Evolutionary conservation across 129 eudicot genomes (phyloP).

Genomic region (Apium graveolens): DNA sequence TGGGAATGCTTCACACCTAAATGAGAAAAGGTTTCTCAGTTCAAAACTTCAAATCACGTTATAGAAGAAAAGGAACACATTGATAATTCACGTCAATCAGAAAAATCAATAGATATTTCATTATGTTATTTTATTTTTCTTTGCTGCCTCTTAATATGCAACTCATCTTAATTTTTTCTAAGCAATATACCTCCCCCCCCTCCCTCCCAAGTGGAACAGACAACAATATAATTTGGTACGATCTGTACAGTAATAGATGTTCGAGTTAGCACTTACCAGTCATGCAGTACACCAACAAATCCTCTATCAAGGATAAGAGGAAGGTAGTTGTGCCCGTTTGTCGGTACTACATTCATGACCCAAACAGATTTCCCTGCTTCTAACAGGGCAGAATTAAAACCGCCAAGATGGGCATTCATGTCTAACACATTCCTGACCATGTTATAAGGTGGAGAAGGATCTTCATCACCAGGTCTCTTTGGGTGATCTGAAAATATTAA

Average conservation of each 20-base stretch:
- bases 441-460: constrained; percentile 96
- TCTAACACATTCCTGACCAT: constrained; percentile 95
- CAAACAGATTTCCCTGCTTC: constrained; percentile 87
- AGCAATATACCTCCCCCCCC: not conserved
- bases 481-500: constrained; percentile 95
- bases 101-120: not conserved
- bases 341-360: constrained; percentile 98
- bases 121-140: not conserved
- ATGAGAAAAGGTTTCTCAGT: not conserved
- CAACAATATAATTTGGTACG: not conserved
- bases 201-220: not conserved
- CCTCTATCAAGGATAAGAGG: constrained; percentile 92
- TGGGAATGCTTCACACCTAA: constrained; percentile 97
- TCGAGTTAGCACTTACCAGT: constrained; percentile 78
- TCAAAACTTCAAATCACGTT: not conserved
- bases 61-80: not conserved
- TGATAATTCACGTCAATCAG: not conserved
- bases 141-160: not conserved
- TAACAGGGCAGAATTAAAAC: constrained; percentile 79
- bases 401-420: constrained; percentile 93
- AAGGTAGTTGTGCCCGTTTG: constrained; percentile 62
- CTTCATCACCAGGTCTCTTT: constrained; percentile 97
- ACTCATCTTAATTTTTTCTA: not conserved
- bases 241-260: not conserved
- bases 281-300: constrained; percentile 82